These are phyloP conservation scores for Helicostylum pulchrum DNA, from an alignment of 192 early-diverging fungal species.

Conservation along the genomic window DNA sequence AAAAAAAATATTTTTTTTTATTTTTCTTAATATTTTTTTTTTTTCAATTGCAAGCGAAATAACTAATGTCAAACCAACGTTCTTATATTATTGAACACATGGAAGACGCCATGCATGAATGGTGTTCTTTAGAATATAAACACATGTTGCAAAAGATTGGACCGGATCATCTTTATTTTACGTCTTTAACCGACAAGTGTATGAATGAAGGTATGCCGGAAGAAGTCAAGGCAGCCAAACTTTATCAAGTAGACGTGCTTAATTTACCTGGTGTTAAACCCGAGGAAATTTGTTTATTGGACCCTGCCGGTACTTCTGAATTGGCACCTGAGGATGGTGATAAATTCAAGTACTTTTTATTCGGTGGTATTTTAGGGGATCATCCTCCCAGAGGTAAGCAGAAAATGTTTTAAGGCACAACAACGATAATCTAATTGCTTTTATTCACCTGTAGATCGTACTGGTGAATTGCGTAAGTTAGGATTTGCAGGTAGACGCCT, in stretches of 20 bases:
- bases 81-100: constrained; percentile 75
- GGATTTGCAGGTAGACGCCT: constrained; percentile 72
- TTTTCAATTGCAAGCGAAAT: neutral
- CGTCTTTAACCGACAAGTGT: constrained; percentile 51
- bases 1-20: neutral
- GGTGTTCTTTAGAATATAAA: constrained; percentile 72
- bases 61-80: constrained; percentile 11
- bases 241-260: constrained; percentile 48
- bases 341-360: constrained; percentile 69
- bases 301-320: constrained; percentile 56
- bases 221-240: constrained; percentile 43
- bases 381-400: constrained; percentile 65
- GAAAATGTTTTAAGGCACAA: too few species aligned
- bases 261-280: constrained; percentile 45
- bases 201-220: constrained; percentile 39
- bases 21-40: neutral
- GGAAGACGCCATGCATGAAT: constrained; percentile 69
- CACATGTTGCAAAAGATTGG: constrained; percentile 67
- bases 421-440: too few species aligned
- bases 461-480: constrained; percentile 58
- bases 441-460: constrained; percentile 49
- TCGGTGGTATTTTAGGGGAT: constrained; percentile 80
- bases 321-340: constrained; percentile 66
- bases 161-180: constrained; percentile 59
- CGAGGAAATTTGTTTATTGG: constrained; percentile 64